Evolutionary conservation across 257 asterid species (phyloP).

Genomic region (Parsonsia alboflavescens): DNA sequence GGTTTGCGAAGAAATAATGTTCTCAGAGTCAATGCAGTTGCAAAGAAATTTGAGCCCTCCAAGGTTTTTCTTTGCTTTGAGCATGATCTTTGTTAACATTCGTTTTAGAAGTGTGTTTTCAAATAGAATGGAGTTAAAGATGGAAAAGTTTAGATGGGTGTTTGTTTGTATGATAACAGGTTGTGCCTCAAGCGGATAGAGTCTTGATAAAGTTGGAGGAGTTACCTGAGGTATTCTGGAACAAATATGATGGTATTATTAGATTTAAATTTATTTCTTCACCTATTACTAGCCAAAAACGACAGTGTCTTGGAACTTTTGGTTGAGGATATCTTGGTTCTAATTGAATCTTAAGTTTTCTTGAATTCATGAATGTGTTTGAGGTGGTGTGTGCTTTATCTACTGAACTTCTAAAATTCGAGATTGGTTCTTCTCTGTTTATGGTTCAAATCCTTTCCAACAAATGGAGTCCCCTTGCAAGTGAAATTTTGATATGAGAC

Average conservation of each 20-base stretch:
- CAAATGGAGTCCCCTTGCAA: background rate
- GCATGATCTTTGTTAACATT: background rate
- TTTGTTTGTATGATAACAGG: constrained; percentile 32
- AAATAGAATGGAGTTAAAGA: background rate
- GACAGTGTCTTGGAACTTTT: background rate
- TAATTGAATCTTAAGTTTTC: background rate
- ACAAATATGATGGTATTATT: background rate
- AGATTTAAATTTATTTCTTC: background rate
- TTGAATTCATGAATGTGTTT: background rate
- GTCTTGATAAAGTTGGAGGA: constrained; percentile 75
- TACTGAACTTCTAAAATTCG: background rate
- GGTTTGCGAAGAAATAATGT: constrained; percentile 34
- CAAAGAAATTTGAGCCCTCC: constrained; percentile 63
- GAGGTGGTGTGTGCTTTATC: background rate
- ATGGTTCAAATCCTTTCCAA: background rate
- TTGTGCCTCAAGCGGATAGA: constrained; percentile 89
- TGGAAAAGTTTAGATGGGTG: constrained; percentile 11
- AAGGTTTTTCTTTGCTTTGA: constrained; percentile 39
- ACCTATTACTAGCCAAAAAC: background rate
- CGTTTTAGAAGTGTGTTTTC: background rate
- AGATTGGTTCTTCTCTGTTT: background rate
- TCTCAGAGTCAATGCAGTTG: constrained; percentile 59
- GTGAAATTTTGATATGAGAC: background rate
- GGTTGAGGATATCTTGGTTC: background rate
- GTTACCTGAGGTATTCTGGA: constrained; percentile 53